Evolutionary conservation across 164 flowering plant genomes (phyloP).

Genomic region (Stephania cephalantha): DNA sequence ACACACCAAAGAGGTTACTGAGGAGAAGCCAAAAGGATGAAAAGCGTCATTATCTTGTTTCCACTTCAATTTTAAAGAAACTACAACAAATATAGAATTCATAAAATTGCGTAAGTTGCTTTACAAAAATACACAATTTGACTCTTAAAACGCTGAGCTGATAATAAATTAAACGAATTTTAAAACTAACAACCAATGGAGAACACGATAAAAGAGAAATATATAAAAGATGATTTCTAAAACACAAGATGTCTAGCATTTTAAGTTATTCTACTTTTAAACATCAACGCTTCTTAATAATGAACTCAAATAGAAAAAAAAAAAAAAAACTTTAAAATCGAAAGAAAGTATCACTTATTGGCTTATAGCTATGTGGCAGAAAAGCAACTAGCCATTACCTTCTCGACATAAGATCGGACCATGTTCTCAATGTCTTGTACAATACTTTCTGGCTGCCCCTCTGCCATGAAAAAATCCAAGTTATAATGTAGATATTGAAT

Average conservation of each 20-base stretch:
- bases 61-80: not conserved
- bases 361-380: not conserved
- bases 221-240: not conserved
- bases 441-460: conserved; percentile 46
- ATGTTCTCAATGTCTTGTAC: conserved; percentile 47
- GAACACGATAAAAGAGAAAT: not conserved
- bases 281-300: not conserved
- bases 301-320: not conserved
- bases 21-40: not conserved
- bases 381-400: conserved; percentile 21
- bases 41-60: not conserved
- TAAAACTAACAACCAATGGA: not conserved
- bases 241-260: not conserved
- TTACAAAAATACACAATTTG: not conserved
- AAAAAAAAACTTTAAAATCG: not conserved
- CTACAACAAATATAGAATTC: not conserved
- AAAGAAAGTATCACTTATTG: not conserved
- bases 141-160: not conserved
- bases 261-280: too few relatives aligned
- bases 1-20: not conserved
- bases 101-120: not conserved
- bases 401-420: conserved; percentile 48
- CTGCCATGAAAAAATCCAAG: conserved; percentile 17
- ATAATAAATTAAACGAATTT: not conserved
- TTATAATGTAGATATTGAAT: too few relatives aligned